A percentile compares a stretch with the other conserved stretches of the same genome.
Evolutionary conservation across 805 yeast genomes (phyloP).

Genomic region (Candida bentonensis): DNA sequence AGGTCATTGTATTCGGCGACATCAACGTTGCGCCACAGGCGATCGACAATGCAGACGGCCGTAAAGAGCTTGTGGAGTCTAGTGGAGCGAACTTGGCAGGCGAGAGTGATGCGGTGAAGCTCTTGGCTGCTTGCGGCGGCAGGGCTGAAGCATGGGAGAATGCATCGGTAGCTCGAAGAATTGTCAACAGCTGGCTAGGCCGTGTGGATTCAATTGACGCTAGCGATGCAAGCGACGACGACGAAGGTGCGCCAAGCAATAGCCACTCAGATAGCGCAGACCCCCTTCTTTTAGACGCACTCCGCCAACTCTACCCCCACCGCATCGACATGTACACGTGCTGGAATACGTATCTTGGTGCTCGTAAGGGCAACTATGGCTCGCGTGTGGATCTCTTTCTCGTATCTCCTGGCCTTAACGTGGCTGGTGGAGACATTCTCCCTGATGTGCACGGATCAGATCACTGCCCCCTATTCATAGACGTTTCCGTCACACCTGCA

Average conservation of each 20-base stretch:
- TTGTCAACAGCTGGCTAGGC: constrained; percentile 35
- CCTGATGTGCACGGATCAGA: constrained; percentile 73
- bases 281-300: background rate
- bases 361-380: constrained; percentile 74
- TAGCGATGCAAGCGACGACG: constrained; percentile 26
- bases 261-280: too few relatives aligned
- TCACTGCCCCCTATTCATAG: constrained; percentile 84
- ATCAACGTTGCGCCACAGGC: constrained; percentile 69
- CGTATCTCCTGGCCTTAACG: constrained; percentile 27
- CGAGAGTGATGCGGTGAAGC: constrained; percentile 15
- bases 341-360: constrained; percentile 73
- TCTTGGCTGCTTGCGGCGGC: constrained; percentile 24
- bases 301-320: constrained; percentile 39
- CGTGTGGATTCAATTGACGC: constrained; percentile 18
- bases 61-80: constrained; percentile 30
- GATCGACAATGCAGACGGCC: constrained; percentile 67
- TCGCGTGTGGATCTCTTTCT: constrained; percentile 76
- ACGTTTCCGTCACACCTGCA: constrained; percentile 14
- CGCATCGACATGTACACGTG: constrained; percentile 66
- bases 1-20: constrained; percentile 78
- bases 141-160: constrained; percentile 24
- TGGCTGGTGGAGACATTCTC: constrained; percentile 42
- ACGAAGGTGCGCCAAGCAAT: constrained; percentile 26
- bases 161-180: constrained; percentile 27
- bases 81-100: constrained; percentile 2